Base-by-base conservation (phyloP, 176 grass and related monocot species). In the Elaeis guineensis region DNA sequence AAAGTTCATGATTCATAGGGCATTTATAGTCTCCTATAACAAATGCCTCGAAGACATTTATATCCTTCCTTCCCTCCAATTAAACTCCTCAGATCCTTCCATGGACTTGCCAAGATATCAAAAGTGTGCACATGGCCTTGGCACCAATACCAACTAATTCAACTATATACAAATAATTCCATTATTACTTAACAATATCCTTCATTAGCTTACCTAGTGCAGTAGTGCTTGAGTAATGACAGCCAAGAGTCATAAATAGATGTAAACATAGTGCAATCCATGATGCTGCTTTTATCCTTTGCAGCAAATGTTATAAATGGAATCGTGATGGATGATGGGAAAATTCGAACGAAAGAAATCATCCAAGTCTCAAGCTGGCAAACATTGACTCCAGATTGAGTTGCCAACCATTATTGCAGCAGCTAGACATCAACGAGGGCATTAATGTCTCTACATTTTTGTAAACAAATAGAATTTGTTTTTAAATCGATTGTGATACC, bases 111-210 rank as follows among this genome's bases (percentile, higher is more conserved):
- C 50, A 6, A 51, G 65, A 61, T 58, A 69, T 81, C 75, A 70
- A 92, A 80, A 73, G 72, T 49, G 48, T 24, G 78, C 84, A 88
- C 89, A 79, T 85, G 84, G 78, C 56, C 57, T 76, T 70, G 67
- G 23, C 39, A 44, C 61, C 75, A 55, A 79, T 26, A 74, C 76
- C 60, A 64, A 81, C 64, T 82, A 74, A 79, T 77, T 66, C 54
- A 72, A 78, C 1, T 25, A 58, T 56, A 67, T 76, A 64, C 25
- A 70, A 68, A 76, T 66, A 59, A 61, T 16, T 30, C 14, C 51
- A 82, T 84, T 88, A 82, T 84, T 88, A 71, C 66, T 74, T 88
- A 79, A 79, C 75, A 61, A 73, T 58, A 71, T 65, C 58, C 14
- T 64, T 50, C 48, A 19, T 21, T 65, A 39, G 81, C 39, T 88